A percentile compares a stretch with the other conserved stretches of the same genome.
Conservation (phyloP, 305 asterid genomes). For the Fraxinus dipetala region DNA sequence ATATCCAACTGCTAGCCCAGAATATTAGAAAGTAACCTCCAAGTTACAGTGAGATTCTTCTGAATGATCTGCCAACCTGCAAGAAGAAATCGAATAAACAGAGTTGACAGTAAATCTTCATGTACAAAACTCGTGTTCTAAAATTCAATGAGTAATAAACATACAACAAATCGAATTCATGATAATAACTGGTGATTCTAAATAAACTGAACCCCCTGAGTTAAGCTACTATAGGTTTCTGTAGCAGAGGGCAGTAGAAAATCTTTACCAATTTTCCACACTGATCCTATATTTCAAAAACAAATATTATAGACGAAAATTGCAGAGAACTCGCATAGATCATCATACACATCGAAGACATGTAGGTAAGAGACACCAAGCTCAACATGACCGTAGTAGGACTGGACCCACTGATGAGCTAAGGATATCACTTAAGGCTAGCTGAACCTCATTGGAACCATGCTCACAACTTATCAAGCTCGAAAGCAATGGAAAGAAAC, state of each 20-base stretch:
- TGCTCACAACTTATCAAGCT: constrained; percentile 92
- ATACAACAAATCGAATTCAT: constrained; percentile 50
- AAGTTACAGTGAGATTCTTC: not conserved
- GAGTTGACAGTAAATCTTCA: constrained; percentile 12
- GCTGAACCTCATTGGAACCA: constrained; percentile 88
- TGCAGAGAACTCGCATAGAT: constrained; percentile 20
- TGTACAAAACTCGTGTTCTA: constrained; percentile 25
- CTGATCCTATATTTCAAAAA: constrained; percentile 39
- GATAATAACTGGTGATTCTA: constrained; percentile 32
- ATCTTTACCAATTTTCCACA: constrained; percentile 33
- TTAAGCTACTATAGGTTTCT: constrained; percentile 30
- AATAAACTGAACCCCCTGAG: constrained; percentile 26
- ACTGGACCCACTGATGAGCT: constrained; percentile 83
- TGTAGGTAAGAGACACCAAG: constrained; percentile 13
- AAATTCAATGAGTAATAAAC: constrained; percentile 26
- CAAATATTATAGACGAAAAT: constrained; percentile 27
- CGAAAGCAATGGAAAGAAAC: constrained; percentile 77
- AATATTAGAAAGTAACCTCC: not conserved
- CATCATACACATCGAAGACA: constrained; percentile 41
- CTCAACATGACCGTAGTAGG: constrained; percentile 76
- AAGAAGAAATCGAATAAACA: constrained; percentile 9
- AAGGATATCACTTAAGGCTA: constrained; percentile 85
- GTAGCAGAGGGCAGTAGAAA: constrained; percentile 29
- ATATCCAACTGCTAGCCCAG: not conserved
- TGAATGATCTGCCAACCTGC: not conserved